Evolutionary conservation across 345 rosid genomes (phyloP), one percentile per base, ranked within the genome.

Genomic region (Citrus mangshanensis): DNA sequence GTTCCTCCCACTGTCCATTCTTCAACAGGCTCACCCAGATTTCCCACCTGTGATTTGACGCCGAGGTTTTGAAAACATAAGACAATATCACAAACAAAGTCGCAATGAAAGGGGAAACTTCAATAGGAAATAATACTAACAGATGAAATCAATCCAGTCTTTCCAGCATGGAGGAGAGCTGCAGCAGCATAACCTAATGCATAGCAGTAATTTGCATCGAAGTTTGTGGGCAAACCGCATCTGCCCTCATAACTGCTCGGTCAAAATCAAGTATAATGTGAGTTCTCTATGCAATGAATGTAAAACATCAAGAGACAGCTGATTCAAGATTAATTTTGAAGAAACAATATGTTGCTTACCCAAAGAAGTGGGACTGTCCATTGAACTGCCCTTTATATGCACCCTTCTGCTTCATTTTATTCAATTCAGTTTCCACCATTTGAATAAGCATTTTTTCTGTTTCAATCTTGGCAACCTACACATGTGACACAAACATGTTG

Each of bases 131-230:
- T 34, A 71, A 72, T 30, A 74, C 79, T 14, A 22, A 88, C 91
- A 3, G 91, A 86, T 22, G 91, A 88, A 49, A 88, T 88, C 82
- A 88, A 49, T 61, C 91, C 88, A 70, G 88, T 86, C 82, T 83
- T 86, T 30, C 91, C 91, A 40, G 77, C 67, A 25, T 85, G 89
- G 42, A 88, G 84, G 66, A 86, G 84, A 58, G 79, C 85, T 77
- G 79, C 87, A n/a, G 85, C 85, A 49, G 81, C 87, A 78, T 84
- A 86, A 54, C 88, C 88, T 81, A 86, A 78, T 13, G 87, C 87
- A 80, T 84, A 83, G 75, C 88, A 86, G 78, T 86, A 86, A 42
- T 74, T 73, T 70, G 88, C 64, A 81, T 86, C 88, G 49, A 86
- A 86, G 64, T 83, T 86, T 22, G 88, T 79, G 42, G 88, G 88